Base-by-base conservation (phyloP, 768 basidiomycete genomes). In the Boletus reticuloceps region DNA sequence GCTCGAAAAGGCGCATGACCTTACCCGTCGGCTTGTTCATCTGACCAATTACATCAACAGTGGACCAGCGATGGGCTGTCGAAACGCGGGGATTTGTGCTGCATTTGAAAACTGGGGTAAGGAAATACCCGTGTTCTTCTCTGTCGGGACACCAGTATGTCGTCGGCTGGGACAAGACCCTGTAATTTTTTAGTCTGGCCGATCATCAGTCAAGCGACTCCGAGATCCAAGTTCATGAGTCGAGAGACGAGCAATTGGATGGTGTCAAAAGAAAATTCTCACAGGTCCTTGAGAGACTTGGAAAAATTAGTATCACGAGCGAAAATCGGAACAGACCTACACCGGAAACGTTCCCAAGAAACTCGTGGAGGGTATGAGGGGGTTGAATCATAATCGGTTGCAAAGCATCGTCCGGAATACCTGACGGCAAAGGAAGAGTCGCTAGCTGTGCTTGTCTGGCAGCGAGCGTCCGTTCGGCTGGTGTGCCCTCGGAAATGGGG, bases 61-160 rank as follows among this genome's bases (percentile, higher is more conserved):
- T 62, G 49, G 66, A 75, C 89, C 89, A 92, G 32, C 85, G 80
- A 68, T 91, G 89, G 4, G 89, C 89, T 16, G 88, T 88, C 3
- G 78, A 74, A 37, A 88, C 84, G 36, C 86, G 84, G 17, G 88
- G 88, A 63, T 89, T 91, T 25, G 89, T 91, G 69, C 66, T 85
- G 65, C 89, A 92, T 64, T 88, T 89, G 77, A 84, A 91, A 13
- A 80, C 65, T 0, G 89, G 88, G 2, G 82, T 77, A 50, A 91
- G 81, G 66, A 85, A 83, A 63, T 87, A 91, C 4, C 89, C 89
- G 53, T 91, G 88, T 59, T 91, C 89, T 74, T 92, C 89, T 48
- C 85, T 83, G 44, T 89, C 88, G 3, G 87, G 82, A 63, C 89
- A 91, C 89, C 89, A 92, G 36, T 77, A 76, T 3, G 89, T 89